Conservation (phyloP, 345 rosid species). For the Lepidium didymum region DNA sequence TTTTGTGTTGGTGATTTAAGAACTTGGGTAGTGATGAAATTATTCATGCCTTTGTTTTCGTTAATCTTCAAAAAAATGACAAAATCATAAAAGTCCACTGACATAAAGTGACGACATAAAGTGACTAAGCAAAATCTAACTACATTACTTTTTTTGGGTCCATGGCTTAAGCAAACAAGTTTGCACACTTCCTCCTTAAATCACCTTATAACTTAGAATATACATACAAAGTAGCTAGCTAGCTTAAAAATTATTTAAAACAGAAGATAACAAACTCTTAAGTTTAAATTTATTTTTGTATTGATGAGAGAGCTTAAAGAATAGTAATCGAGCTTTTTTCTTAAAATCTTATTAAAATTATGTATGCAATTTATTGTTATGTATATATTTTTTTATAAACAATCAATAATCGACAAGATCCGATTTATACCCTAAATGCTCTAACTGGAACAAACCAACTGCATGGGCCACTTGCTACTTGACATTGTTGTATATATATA, state of each 20-base stretch:
- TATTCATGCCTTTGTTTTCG: slow-evolving; percentile 13
- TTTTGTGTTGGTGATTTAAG: slow-evolving; percentile 18
- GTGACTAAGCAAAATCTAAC: slow-evolving; percentile 23
- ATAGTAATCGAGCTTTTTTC: background rate
- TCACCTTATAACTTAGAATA: too few species aligned
- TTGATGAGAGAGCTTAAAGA: background rate
- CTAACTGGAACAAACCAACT: too few species aligned
- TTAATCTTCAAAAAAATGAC: slow-evolving; percentile 2
- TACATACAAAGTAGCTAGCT: background rate
- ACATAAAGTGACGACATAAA: slow-evolving; percentile 19
- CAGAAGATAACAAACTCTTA: background rate
- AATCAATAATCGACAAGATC: too few species aligned
- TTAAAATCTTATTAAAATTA: background rate
- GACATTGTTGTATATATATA: too few species aligned
- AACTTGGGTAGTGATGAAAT: slow-evolving; percentile 24
- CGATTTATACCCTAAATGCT: too few species aligned
- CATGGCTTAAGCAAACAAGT: background rate
- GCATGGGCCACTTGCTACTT: too few species aligned
- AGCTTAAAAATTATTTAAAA: background rate
- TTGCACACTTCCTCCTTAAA: background rate
- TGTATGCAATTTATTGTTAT: too few species aligned
- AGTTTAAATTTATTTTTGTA: too few species aligned
- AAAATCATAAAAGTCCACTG: slow-evolving; percentile 24
- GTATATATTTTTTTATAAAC: too few species aligned
- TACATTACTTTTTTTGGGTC: slow-evolving; percentile 8